Conservation (phyloP, 2,329 filamentous ascomycete species). For the Metarhizium album region DNA sequence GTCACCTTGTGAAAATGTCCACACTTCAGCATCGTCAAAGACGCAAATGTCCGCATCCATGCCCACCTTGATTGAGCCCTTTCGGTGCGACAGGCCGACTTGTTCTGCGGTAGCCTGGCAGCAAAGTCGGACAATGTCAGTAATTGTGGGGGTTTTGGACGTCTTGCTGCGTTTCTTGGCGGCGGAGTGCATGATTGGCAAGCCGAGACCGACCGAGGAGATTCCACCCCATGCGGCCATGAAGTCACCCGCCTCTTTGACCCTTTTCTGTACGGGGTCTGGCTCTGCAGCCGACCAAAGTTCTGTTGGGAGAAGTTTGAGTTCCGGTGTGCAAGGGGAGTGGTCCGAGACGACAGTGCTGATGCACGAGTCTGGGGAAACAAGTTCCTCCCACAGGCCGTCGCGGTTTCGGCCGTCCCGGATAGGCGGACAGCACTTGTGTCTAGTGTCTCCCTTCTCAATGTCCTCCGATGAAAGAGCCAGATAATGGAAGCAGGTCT, state of each 20-base stretch:
- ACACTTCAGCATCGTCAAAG: conserved; percentile 76
- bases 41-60: conserved; percentile 84
- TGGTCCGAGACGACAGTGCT: conserved; percentile 90
- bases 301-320: conserved; percentile 73
- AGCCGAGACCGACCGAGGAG: conserved; percentile 80
- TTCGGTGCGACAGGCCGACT: conserved; percentile 70
- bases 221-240: conserved; percentile 96
- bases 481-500: conserved; percentile 94
- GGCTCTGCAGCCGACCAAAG: conserved; percentile 27
- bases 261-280: neutral
- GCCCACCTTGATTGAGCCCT: conserved; percentile 66
- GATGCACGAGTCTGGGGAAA: conserved; percentile 63
- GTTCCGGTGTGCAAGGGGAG: conserved; percentile 87
- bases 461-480: conserved; percentile 75
- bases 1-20: conserved; percentile 60
- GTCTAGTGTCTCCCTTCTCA: conserved; percentile 72
- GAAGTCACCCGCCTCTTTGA: conserved; percentile 59
- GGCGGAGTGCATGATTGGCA: conserved; percentile 82
- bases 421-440: conserved; percentile 94
- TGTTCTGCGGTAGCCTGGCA: conserved; percentile 78
- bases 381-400: conserved; percentile 75
- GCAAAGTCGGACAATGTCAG: conserved; percentile 79
- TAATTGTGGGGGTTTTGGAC: conserved; percentile 39
- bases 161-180: conserved; percentile 48
- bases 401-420: conserved; percentile 73